Evolutionary conservation across 2,329 filamentous ascomycete species (phyloP).

Genomic region (Colletotrichum sp.): DNA sequence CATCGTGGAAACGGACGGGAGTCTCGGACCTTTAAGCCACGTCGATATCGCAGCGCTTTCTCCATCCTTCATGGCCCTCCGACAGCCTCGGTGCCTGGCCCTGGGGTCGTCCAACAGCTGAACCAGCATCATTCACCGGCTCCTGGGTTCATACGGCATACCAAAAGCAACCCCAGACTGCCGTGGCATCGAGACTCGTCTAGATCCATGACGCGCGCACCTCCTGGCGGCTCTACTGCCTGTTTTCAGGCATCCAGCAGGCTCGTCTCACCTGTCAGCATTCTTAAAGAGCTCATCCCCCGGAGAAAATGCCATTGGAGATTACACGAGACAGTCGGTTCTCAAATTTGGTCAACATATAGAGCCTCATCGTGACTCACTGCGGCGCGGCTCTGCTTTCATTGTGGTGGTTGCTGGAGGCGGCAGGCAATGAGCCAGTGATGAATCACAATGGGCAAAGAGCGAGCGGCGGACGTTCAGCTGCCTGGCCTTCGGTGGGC

Average conservation of each 20-base stretch:
- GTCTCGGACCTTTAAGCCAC: background rate
- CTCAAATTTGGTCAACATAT: background rate
- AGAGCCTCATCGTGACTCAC: background rate
- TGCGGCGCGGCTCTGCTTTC: background rate
- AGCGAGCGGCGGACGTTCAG: background rate
- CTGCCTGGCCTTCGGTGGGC: background rate
- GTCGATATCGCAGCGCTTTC: background rate
- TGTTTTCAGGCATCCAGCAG: background rate
- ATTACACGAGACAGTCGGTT: background rate
- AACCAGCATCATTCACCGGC: background rate
- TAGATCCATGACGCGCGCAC: background rate
- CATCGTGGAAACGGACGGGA: background rate
- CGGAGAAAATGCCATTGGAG: background rate
- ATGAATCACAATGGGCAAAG: background rate
- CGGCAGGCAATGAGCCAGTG: background rate
- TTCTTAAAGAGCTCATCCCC: background rate
- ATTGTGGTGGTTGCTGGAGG: background rate
- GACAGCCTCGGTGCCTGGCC: background rate
- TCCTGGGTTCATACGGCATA: background rate
- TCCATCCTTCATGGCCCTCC: background rate
- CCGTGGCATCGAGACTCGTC: background rate
- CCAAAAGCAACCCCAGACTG: background rate
- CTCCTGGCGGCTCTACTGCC: background rate
- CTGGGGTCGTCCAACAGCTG: background rate
- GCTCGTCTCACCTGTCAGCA: background rate